Base-by-base conservation (phyloP, 345 rosid genomes). In the Firmiana major region DNA sequence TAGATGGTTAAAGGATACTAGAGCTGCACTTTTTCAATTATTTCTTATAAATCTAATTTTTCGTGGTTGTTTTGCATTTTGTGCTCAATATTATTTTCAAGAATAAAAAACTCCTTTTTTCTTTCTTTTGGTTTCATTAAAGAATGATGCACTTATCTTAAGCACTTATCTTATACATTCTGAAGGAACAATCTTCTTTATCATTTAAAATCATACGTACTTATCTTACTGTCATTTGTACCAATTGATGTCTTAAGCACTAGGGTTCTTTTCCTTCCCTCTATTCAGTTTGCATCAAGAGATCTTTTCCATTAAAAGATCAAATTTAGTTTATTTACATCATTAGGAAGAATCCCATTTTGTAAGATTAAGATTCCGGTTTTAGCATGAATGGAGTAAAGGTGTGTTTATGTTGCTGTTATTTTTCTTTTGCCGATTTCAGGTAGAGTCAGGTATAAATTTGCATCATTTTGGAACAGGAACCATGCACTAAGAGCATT, bases 381-480 rank as follows among this genome's bases (percentile, higher is more conserved):
- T 79, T 34, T 16, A 70, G 45, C 59, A 71, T 63, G 78, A 76
- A 31, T 73, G 59, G 40, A 51, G 28, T 62, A 42, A 45, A 63
- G 59, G 63, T 64, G 60, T 78, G 60, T 69, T 77, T 76, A 79
- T 77, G 67, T 73, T 69, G 70, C 58, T 69, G 67, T 62, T 71
- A 48, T 85, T 63, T 79, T 78, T 81, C 68, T 75, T 45, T 63
- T 72, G 26, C 51, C 42, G 43, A 77, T 85, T 87, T 70, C 99
- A 96, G 99, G 98, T 85, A 90, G 98, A 87, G 98, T 93, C 88
- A 90, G 99, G 86, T 96, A 96, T 89, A 96, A 93, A 84, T 96
- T 96, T 89, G 99, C 98, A 75, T 96, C 99, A 43, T 96, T 96
- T 87, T 93, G 99, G 99, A 96, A 96, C 90, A 92, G 98, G 90